These are phyloP conservation scores for Tephrocybe sp. DNA, from an alignment of 768 basidiomycete species.

Conservation along the genomic window DNA sequence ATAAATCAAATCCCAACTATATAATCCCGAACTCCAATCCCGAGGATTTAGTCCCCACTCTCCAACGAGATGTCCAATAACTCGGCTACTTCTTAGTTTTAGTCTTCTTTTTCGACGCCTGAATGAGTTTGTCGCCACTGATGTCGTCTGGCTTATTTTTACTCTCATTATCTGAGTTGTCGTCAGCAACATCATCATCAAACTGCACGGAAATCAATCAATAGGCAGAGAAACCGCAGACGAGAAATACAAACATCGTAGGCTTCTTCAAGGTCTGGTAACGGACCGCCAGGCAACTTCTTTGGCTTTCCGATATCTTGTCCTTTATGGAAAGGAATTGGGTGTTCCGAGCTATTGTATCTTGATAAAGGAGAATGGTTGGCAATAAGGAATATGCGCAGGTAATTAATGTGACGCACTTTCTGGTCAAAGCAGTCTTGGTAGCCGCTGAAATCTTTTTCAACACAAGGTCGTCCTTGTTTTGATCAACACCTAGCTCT, in stretches of 20 bases:
- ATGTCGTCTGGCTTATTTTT: conserved; percentile 26
- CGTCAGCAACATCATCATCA: conserved; percentile 52
- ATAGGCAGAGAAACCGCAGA: background rate
- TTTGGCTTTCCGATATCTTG: conserved; percentile 81
- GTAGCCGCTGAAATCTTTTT: conserved; percentile 83
- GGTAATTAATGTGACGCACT: conserved; percentile 43
- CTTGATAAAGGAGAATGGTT: conserved; percentile 34
- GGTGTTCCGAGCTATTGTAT: conserved; percentile 88
- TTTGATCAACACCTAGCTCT: conserved; percentile 85
- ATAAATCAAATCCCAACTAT: too few species aligned
- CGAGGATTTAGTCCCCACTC: too few species aligned
- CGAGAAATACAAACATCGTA: conserved; percentile 59
- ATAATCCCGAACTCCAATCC: too few species aligned
- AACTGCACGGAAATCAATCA: conserved; percentile 23
- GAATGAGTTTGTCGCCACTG: conserved; percentile 34
- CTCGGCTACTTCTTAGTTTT: conserved; percentile 18
- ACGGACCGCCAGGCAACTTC: conserved; percentile 71
- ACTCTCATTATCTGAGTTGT: conserved; percentile 31
- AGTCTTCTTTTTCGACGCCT: conserved; percentile 40
- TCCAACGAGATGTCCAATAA: too few species aligned
- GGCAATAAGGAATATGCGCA: background rate
- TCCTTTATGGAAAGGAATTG: conserved; percentile 93
- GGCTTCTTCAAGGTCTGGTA: conserved; percentile 91
- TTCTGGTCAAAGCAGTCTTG: conserved; percentile 83
- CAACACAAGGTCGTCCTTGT: conserved; percentile 68